Percentiles rank a stretch among this genome's conserved stretches.
phyloP scores from a whole-genome alignment of 305 asterid species.

The Rubia tinctorum region DNA sequence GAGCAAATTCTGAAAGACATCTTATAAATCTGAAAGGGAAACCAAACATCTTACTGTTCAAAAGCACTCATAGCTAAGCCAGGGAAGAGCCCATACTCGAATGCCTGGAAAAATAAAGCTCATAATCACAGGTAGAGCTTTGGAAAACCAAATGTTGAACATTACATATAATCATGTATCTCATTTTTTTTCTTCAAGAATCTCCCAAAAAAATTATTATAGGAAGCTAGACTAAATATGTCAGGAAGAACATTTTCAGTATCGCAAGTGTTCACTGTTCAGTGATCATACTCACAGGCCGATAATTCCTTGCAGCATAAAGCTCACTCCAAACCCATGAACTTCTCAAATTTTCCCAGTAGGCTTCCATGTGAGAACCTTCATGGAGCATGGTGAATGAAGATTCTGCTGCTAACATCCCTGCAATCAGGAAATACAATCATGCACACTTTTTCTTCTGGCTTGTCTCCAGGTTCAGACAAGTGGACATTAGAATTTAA shows the following conservation, averaged over 20 bases:
- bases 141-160: neutral
- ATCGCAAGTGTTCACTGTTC: neutral
- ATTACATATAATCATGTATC: slow-evolving; percentile 4
- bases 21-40: slow-evolving; percentile 5
- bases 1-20: neutral
- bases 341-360: slow-evolving; percentile 75
- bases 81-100: slow-evolving; percentile 85
- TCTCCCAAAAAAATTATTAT: neutral
- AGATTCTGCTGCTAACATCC: slow-evolving; percentile 96
- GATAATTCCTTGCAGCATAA: slow-evolving; percentile 81
- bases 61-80: slow-evolving; percentile 82
- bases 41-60: slow-evolving; percentile 66
- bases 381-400: slow-evolving; percentile 56
- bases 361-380: slow-evolving; percentile 56
- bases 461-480: neutral
- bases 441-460: neutral
- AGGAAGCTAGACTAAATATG: neutral
- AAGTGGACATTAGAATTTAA: neutral
- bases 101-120: slow-evolving; percentile 60
- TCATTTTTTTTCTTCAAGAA: neutral
- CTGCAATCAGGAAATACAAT: slow-evolving; percentile 33
- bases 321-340: slow-evolving; percentile 99
- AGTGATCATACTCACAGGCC: slow-evolving; percentile 67
- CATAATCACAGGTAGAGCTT: neutral
- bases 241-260: neutral